Evolutionary conservation across 495 filamentous ascomycete species (phyloP).

Genomic region (Penicillium lividum): DNA sequence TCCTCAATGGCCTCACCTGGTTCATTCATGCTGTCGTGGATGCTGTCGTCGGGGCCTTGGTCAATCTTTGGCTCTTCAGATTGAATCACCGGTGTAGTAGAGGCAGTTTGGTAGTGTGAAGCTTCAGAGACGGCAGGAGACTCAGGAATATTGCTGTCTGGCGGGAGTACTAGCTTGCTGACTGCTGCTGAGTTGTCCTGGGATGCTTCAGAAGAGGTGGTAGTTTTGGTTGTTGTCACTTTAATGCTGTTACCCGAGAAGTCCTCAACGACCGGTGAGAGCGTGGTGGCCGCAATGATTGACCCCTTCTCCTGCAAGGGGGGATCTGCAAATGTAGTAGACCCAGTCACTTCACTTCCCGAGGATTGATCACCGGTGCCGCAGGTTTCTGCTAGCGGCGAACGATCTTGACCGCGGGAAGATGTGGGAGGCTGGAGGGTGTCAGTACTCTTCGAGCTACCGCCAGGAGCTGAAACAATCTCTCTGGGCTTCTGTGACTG

Average conservation of each 20-base stretch:
- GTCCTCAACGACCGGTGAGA: slow-evolving; percentile 36
- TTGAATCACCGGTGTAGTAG: slow-evolving; percentile 41
- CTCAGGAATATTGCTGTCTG: slow-evolving; percentile 22
- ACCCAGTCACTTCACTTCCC: slow-evolving; percentile 22
- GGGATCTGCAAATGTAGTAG: slow-evolving; percentile 22
- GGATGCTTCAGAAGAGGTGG: slow-evolving; percentile 14
- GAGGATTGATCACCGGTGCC: slow-evolving; percentile 45
- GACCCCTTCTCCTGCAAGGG: slow-evolving; percentile 26
- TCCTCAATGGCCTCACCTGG: slow-evolving; percentile 30
- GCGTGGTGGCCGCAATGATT: slow-evolving; percentile 19
- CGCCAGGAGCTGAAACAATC: slow-evolving; percentile 26
- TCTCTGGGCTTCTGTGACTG: slow-evolving; percentile 30
- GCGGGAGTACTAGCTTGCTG: slow-evolving; percentile 22
- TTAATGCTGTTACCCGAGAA: slow-evolving; percentile 28
- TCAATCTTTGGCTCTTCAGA: slow-evolving; percentile 28
- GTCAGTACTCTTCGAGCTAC: slow-evolving; percentile 24
- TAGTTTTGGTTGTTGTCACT: slow-evolving; percentile 17
- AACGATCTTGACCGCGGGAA: slow-evolving; percentile 38
- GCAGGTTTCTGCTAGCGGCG: slow-evolving; percentile 54
- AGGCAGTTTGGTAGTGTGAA: slow-evolving; percentile 51
- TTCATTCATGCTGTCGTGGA: slow-evolving; percentile 23
- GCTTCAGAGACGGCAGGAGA: slow-evolving; percentile 44
- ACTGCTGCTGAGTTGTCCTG: slow-evolving; percentile 26
- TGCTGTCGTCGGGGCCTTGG: slow-evolving; percentile 10
- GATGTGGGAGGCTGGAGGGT: slow-evolving; percentile 32